Percentiles rank a stretch among this genome's conserved stretches.
Conservation (phyloP, 2,329 filamentous ascomycete species). For the Beauveria asiatica region DNA sequence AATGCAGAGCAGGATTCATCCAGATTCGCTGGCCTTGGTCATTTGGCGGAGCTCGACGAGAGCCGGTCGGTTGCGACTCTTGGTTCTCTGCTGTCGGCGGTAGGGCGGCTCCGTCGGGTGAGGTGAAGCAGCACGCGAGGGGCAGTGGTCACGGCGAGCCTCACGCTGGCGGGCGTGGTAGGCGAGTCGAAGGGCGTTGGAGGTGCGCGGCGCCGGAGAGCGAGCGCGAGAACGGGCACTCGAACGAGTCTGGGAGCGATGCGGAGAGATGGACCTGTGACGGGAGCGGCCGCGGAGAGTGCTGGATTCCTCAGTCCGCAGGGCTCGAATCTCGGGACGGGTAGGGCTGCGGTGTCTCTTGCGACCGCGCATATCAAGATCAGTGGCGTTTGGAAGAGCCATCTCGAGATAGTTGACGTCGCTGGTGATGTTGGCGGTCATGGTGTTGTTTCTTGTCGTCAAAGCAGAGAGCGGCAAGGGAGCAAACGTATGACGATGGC, state of each 20-base stretch:
- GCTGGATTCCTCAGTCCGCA: conserved; percentile 33
- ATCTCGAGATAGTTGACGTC: conserved; percentile 8
- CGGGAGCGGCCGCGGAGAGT: conserved; percentile 34
- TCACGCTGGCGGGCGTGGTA: conserved; percentile 32
- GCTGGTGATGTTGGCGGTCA: background rate
- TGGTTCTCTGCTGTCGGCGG: conserved; percentile 29
- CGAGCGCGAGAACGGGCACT: conserved; percentile 23
- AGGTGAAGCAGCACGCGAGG: conserved; percentile 30
- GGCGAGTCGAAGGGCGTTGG: conserved; percentile 32
- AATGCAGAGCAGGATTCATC: background rate
- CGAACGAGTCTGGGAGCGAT: conserved; percentile 20
- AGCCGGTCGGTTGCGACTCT: conserved; percentile 30
- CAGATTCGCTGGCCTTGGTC: background rate
- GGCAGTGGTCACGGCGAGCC: conserved; percentile 36
- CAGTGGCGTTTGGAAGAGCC: background rate
- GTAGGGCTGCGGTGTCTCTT: conserved; percentile 32
- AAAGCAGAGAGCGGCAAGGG: background rate
- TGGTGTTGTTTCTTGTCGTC: background rate
- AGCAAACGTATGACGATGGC: background rate
- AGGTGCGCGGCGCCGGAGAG: conserved; percentile 27
- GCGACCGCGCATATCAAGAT: conserved; percentile 25
- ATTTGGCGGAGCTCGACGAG: conserved; percentile 19
- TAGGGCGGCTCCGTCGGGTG: conserved; percentile 22
- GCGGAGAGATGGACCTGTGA: conserved; percentile 30
- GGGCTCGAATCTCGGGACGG: conserved; percentile 22